Evolutionary conservation across 148 eudicot genomes (phyloP), one percentile per base, ranked within the genome.

Genomic region (Vaccinium myrtillus): DNA sequence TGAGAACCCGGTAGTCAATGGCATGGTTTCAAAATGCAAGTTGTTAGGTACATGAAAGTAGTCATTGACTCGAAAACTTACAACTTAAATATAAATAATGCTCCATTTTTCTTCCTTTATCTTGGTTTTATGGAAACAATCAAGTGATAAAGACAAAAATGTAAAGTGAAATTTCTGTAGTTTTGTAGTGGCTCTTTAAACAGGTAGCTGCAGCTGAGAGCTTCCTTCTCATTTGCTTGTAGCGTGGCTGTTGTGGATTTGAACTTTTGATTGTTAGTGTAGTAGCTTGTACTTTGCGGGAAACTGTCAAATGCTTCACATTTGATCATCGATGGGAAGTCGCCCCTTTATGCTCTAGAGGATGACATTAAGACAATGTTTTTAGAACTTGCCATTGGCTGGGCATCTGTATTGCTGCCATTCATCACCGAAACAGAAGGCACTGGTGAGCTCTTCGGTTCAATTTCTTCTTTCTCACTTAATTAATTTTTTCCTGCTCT

Each of bases 391-490:
- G 99, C 99, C 25, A 81, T 93, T 39, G 87, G 88, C 10, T 97
- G 99, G 85, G 94, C 95, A 46, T 95, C 99, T 23, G 99, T 97
- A 95, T 67, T 97, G 99, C 86, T 97, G 99, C 53, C 96, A 98
- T 25, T 93, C 98, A 73, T 92, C 99, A 6, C 99, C 99, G 12
- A 97, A 93, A 84, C 99, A 97, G 84, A 97, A 97, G 86, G 99
- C 98, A 30, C 78, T 97, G 92, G 99, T 94, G 86, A 91, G 97
- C 83, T 82, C 8, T 75, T 49, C 43, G 14, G 61, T 50, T 53
- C 21, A 65, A 39, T 6, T 53, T 58, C 59, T 21, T 88, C 8
- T 14, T 7, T 78, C 43, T 51, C 59, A 9, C 13, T 63, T 32
- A 19, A 5, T 1, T 21, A 36, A 16, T 15, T 30, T 53, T 53